Base-by-base conservation (phyloP, 768 basidiomycete genomes). In the Lactarius vividus region DNA sequence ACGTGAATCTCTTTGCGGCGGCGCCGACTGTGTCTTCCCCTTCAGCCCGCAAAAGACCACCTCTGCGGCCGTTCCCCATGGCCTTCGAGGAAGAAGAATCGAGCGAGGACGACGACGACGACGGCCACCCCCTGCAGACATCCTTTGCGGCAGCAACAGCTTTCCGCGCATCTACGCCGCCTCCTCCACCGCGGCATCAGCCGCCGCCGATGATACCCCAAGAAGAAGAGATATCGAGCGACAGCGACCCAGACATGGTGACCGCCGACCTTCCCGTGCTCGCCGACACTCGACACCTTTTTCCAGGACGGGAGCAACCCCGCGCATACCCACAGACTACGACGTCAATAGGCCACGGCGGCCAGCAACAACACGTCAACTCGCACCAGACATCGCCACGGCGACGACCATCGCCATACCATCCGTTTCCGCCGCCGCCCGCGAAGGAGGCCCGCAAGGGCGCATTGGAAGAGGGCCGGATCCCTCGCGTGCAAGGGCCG, bases 71-170 rank as follows among this genome's bases (percentile, higher is more conserved):
- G 26, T 63, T 63, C 57, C 66, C 66, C 1, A 39, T 67, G 3
- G 62, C 66, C 31, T 63, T 67, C 11, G 66, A 63, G 37, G 61
- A 66, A 42, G 61, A 31, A 59, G 65, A 54, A 53, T 54, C 40
- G 20, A 59, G 49, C 26, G 65, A 59, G 1, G 29, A 29, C 29
- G 66, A 49, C 28, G 10, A 18, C 15, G 20, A 20, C 42, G 20
- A 18, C 39, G 15, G 16, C 15, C 5, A 20, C 42, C 7, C 42
- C 42, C 10, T 9, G 42, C 46, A 18, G 40, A 40, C 16, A 15
- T 11, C 46, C 23, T 26, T 44, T 46, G n/a, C 44, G n/a, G 44
- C 44, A n/a, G n/a, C 46, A 49, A 26, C 23, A 2, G 23, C 49
- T 26, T 52, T 52, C 23, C 26, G 26, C 49, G 28, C 61, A 0